Base-by-base conservation (phyloP, 768 basidiomycete genomes). In the Panus rudis region DNA sequence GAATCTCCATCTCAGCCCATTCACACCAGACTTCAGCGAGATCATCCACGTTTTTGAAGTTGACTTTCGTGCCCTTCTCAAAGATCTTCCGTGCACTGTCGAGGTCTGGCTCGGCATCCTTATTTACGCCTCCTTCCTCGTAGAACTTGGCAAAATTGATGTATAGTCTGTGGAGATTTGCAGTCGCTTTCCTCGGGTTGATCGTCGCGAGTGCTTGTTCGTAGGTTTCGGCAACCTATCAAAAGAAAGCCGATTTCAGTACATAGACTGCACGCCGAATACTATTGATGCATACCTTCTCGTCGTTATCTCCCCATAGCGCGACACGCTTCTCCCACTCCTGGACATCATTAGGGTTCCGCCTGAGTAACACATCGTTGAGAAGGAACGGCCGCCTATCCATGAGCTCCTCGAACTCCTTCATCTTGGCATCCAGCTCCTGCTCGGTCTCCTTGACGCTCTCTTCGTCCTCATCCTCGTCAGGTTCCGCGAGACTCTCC, bases 271-370 rank as follows among this genome's bases (percentile, higher is more conserved):
- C n/a, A 25, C 19, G 19, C 24, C 41, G n/a, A 27, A 52, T 31
- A 20, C 41, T 3, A 22, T 32, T 16, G 11, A 21, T n/a, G 23
- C 63, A 13, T 49, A 90, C 92, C 73, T 92, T 94, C 52, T 86
- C 89, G 56, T 99, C 93, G 52, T 96, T 79, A 42, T 92, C 84
- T 3, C 87, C 96, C 76, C 81, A 94, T 21, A 98, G 64, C 2
- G 92, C 93, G 16, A 98, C 78, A 26, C 94, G 72, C 65, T 99
- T 99, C 68, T 98, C 96, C 96, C 96, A 99, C 61, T 99, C 96
- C 52, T 96, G 92, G 2, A 98, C 96, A 55, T 99, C 96, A 53
- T 97, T 89, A 4, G 91, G 89, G 70, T 99, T 99, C 55, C 96
- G 71, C 48, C 96, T 69, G 26, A 98, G 62, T 13, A 98, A 67